These are phyloP conservation scores for Kwoniella sp. DNA, from an alignment of 768 basidiomycete genomes.

Conservation along the genomic window DNA sequence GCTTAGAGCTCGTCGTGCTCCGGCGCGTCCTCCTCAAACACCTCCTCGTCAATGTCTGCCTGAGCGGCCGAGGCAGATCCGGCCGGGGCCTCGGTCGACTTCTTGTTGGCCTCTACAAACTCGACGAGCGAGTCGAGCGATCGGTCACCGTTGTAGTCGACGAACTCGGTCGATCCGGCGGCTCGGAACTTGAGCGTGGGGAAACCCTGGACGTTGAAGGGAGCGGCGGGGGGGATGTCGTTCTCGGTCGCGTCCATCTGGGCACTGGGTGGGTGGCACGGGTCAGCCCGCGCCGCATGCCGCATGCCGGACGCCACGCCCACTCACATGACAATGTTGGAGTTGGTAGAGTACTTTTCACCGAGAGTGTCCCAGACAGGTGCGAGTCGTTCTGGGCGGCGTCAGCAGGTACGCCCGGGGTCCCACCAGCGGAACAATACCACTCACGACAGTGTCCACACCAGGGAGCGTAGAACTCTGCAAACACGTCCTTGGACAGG, in stretches of 20 bases:
- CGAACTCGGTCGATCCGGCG: constrained; percentile 77
- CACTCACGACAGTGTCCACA: constrained; percentile 53
- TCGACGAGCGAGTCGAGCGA: constrained; percentile 77
- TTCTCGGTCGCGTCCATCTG: constrained; percentile 97
- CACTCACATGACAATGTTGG: constrained; percentile 68
- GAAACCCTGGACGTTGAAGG: constrained; percentile 74
- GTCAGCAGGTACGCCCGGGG: background rate
- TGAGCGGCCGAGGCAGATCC: constrained; percentile 15
- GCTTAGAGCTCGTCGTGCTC: constrained; percentile 50
- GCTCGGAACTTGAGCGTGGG: constrained; percentile 96
- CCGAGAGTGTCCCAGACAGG: constrained; percentile 89
- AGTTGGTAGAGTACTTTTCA: constrained; percentile 70
- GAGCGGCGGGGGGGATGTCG: constrained; percentile 80
- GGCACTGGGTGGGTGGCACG: constrained; percentile 53
- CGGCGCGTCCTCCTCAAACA: constrained; percentile 27
- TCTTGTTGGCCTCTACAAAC: constrained; percentile 75
- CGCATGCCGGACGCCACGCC: constrained; percentile 20
- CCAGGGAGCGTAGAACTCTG: constrained; percentile 98
- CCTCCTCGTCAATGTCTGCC: constrained; percentile 20
- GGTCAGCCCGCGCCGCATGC: background rate
- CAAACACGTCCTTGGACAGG: constrained; percentile 83
- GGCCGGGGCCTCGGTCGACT: constrained; percentile 54
- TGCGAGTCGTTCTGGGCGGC: constrained; percentile 62
- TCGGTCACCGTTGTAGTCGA: constrained; percentile 82
- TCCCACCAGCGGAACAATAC: background rate